Conservation (phyloP, 257 asterid species). For the Nicotiana undulata region DNA sequence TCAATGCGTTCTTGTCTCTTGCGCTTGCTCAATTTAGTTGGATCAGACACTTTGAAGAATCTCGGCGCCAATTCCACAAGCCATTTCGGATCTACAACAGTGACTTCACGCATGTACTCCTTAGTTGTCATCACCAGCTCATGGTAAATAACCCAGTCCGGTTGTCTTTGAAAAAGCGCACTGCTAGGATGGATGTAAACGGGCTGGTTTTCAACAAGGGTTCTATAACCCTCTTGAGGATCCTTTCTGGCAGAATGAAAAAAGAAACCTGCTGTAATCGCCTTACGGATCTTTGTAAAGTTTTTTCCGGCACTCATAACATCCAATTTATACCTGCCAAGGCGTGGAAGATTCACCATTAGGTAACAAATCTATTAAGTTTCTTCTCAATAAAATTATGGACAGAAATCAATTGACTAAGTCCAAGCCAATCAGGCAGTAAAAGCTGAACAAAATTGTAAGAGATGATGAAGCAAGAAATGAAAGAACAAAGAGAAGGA, state of each 20-base stretch:
- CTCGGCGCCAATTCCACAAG: conserved; percentile 93
- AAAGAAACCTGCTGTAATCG: conserved; percentile 90
- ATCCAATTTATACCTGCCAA: conserved; percentile 69
- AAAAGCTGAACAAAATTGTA: too few species aligned
- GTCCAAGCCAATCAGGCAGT: too few species aligned
- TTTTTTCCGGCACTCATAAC: conserved; percentile 83
- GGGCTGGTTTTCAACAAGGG: conserved; percentile 85
- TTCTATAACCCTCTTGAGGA: conserved; percentile 86
- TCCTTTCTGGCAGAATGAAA: conserved; percentile 91
- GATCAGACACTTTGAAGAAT: conserved; percentile 83
- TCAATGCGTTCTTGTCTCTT: conserved; percentile 96
- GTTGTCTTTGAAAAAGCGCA: conserved; percentile 88
- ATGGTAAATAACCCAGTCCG: conserved; percentile 94
- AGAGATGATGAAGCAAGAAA: too few species aligned
- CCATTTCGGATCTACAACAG: conserved; percentile 93
- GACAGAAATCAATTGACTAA: too few species aligned
- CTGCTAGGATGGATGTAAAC: conserved; percentile 97
- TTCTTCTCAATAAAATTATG: too few species aligned
- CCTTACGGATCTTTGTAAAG: conserved; percentile 77
- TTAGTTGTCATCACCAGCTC: conserved; percentile 94
- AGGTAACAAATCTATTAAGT: too few species aligned
- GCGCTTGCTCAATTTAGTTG: conserved; percentile 95
- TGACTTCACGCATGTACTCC: conserved; percentile 95
- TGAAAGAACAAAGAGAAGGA: too few species aligned
- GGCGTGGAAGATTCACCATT: too few species aligned